Evolutionary conservation across 1,139 yeast species (phyloP).

Genomic region (Blastobotrys indianensis): DNA sequence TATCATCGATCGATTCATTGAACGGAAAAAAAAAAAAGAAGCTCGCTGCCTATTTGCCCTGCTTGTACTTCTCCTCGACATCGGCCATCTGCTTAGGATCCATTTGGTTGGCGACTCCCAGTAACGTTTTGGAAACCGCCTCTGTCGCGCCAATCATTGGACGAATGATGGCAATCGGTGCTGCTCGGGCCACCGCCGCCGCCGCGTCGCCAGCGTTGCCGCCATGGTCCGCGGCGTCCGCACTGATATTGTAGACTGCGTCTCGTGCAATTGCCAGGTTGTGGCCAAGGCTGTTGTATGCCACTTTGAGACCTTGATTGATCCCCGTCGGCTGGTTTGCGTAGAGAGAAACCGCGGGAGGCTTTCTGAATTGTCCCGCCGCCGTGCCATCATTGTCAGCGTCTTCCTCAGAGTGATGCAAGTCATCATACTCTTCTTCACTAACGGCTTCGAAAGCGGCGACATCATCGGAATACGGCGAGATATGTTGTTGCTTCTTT

Average conservation of each 20-base stretch:
- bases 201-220: conserved; percentile 58
- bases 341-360: conserved; percentile 55
- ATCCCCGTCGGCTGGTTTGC: conserved; percentile 76
- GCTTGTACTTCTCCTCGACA: conserved; percentile 10
- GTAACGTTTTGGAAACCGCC: conserved; percentile 71
- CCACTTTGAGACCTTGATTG: conserved; percentile 65
- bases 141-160: conserved; percentile 94
- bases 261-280: conserved; percentile 63
- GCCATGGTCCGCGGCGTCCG: conserved; percentile 46
- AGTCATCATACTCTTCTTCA: conserved; percentile 26
- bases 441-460: conserved; percentile 24
- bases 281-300: conserved; percentile 65
- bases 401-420: conserved; percentile 16
- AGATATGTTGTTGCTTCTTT: conserved; percentile 15
- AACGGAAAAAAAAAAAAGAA: not conserved
- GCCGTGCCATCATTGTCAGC: conserved; percentile 29
- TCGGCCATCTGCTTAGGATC: conserved; percentile 52
- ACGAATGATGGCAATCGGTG: conserved; percentile 74
- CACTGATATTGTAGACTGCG: conserved; percentile 54
- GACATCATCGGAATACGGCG: conserved; percentile 28
- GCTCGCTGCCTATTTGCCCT: not conserved
- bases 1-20: too few relatives aligned
- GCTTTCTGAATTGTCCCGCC: conserved; percentile 7
- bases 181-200: conserved; percentile 60
- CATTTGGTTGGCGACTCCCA: conserved; percentile 78